These are phyloP conservation scores for Magnusiomyces paraingens DNA, from an alignment of 1,139 yeast genomes.

Conservation along the genomic window DNA sequence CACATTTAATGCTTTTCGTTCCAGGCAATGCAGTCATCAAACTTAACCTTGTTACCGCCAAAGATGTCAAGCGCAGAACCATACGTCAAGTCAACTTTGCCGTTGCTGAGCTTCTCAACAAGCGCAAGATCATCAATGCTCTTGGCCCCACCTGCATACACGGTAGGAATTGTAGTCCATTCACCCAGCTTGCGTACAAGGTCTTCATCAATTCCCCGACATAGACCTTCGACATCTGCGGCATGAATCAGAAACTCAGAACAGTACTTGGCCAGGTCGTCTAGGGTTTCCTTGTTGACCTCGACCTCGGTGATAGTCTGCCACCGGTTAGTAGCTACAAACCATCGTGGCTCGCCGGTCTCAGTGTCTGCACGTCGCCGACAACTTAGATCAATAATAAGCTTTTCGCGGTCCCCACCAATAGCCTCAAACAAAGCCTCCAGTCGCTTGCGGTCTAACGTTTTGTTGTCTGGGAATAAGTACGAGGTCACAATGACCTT, in stretches of 20 bases:
- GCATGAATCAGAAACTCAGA: conserved; percentile 90
- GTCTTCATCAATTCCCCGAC: conserved; percentile 82
- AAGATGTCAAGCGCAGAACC: conserved; percentile 93
- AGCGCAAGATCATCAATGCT: conserved; percentile 57
- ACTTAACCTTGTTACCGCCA: conserved; percentile 77
- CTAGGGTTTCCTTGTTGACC: conserved; percentile 49
- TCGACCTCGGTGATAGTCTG: conserved; percentile 71
- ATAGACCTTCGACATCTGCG: conserved; percentile 96
- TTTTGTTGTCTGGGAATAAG: conserved; percentile 60
- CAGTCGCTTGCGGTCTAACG: conserved; percentile 52
- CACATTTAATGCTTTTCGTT: conserved; percentile 33
- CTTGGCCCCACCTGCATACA: conserved; percentile 96
- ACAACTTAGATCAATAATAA: conserved; percentile 92
- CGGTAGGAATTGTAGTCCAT: conserved; percentile 76
- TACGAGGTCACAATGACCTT: conserved; percentile 92
- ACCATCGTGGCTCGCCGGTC: conserved; percentile 46
- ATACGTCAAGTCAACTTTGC: conserved; percentile 82
- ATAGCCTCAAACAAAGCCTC: conserved; percentile 42
- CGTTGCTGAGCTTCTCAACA: conserved; percentile 62
- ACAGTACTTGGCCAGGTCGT: conserved; percentile 54
- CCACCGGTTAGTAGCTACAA: conserved; percentile 97
- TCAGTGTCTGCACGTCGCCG: conserved; percentile 39
- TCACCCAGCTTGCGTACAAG: conserved; percentile 64
- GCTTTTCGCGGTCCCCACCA: conserved; percentile 46
- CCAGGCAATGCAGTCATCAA: conserved; percentile 71